Evolutionary conservation across 495 filamentous ascomycete genomes (phyloP).

Genomic region (Extremus antarcticus): DNA sequence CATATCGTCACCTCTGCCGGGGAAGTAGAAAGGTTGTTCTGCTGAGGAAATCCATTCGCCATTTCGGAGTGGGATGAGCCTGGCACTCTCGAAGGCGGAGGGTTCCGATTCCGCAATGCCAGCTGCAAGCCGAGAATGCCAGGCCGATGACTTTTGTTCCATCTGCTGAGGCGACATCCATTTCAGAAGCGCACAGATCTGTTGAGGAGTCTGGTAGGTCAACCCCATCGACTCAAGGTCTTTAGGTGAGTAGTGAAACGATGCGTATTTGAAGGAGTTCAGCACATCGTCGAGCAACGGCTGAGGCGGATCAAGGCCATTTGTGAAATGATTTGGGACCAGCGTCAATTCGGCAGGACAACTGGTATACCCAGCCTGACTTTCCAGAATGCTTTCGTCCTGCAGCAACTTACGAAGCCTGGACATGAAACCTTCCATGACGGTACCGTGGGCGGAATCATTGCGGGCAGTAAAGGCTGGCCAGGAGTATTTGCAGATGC

Average conservation of each 20-base stretch:
- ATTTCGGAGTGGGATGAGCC: constrained; percentile 1
- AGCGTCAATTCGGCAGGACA: neutral
- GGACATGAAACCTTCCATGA: neutral
- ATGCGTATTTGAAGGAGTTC: neutral
- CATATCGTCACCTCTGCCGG: neutral
- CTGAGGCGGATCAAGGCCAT: neutral
- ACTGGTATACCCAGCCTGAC: neutral
- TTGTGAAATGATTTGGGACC: neutral
- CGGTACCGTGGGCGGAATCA: neutral
- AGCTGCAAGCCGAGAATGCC: constrained; percentile 2
- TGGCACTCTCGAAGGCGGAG: neutral
- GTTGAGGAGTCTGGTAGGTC: neutral
- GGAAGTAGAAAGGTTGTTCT: neutral
- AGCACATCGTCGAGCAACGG: neutral
- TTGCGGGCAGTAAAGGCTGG: neutral
- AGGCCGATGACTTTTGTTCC: neutral
- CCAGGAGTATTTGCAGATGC: constrained; percentile 8
- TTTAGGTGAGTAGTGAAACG: neutral
- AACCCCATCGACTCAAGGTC: neutral
- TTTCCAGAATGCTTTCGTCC: neutral
- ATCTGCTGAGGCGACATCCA: neutral
- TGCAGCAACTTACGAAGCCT: neutral
- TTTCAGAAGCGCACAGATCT: neutral
- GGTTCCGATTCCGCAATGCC: neutral
- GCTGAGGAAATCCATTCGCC: neutral